phyloP scores from a whole-genome alignment of 2,329 filamentous ascomycete species.

The Botryotinia narcissicola region DNA sequence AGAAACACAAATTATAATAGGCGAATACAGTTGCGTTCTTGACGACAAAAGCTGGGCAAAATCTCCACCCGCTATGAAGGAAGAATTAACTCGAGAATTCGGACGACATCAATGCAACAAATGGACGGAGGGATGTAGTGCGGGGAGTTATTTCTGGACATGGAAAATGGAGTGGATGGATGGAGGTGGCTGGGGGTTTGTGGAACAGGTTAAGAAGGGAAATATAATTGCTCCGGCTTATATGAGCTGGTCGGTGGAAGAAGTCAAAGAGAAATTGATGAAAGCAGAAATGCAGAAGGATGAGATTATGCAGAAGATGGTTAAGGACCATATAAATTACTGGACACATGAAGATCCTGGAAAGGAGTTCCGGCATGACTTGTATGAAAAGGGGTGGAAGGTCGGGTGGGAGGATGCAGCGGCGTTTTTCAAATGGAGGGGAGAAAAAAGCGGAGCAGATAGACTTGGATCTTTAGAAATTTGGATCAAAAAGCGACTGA shows the following conservation, averaged over 20 bases:
- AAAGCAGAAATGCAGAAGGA: constrained; percentile 43
- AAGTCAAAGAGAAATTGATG: constrained; percentile 41
- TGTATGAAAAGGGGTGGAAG: constrained; percentile 55
- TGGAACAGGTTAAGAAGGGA: constrained; percentile 47
- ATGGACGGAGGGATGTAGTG: constrained; percentile 47
- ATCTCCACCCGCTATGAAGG: constrained; percentile 45
- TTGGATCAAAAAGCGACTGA: constrained; percentile 56
- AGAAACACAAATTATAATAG: constrained; percentile 51
- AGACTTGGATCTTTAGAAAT: constrained; percentile 56
- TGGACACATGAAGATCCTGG: constrained; percentile 49
- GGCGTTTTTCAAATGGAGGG: constrained; percentile 48
- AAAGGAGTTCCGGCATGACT: constrained; percentile 50
- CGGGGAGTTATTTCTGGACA: constrained; percentile 59
- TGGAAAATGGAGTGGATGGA: constrained; percentile 59
- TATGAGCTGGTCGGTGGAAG: constrained; percentile 40
- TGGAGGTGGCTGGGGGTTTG: constrained; percentile 61
- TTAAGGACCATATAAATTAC: constrained; percentile 47
- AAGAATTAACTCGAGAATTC: constrained; percentile 46
- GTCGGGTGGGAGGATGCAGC: constrained; percentile 54
- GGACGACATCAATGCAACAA: constrained; percentile 48
- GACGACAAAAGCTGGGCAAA: constrained; percentile 50
- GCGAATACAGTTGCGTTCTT: constrained; percentile 58
- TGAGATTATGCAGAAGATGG: constrained; percentile 40
- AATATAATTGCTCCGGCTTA: constrained; percentile 44
- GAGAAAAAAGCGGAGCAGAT: constrained; percentile 44